Base-by-base conservation (phyloP, 768 basidiomycete genomes). In the Psilocybe subaeruginosa region DNA sequence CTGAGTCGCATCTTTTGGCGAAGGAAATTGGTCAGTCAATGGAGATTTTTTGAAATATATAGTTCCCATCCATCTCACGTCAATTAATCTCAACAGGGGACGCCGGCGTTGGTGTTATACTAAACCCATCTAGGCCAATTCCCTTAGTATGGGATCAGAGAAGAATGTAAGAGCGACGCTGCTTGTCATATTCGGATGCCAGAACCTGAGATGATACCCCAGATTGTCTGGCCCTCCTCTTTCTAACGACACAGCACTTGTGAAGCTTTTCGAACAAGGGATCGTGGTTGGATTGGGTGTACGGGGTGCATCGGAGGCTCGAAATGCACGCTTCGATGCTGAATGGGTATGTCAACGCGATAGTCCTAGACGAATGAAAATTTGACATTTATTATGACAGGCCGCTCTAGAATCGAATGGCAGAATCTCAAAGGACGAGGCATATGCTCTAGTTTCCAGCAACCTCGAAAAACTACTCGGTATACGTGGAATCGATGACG, bases 271-370 rank as follows among this genome's bases (percentile, higher is more conserved):
- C 14, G 76, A 82, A 4, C 80, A 88, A 37, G 88, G 87, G n/a
- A 90, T 97, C n/a, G 87, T 86, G 17, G 88, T 93, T n/a, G 92
- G 85, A 17, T 69, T 94, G 53, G 91, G 89, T 16, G 78, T 88
- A 35, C 74, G 77, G 39, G 85, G 89, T 62, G 85, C 85, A 31
- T 93, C 88, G 88, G 79, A 83, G 61, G 91, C 90, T 39, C 83
- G 88, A 46, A 92, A 90, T 66, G 85, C 86, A 11, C 83, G 91
- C 8, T 90, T 93, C 66, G 91, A 95, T 65, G 77, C 87, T 17
- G 86, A 86, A 70, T 95, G 92, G 93, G 91, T 90, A 64, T 68
- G 85, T 77, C 29, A 19, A 29, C n/a, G 37, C 46, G 16, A 54
- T 54, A 43, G 30, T 19, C 9, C 8, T 58, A n/a, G 1, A 16